Conservation (phyloP, 1,139 yeast species). For the Saccharomyces hybrid region DNA sequence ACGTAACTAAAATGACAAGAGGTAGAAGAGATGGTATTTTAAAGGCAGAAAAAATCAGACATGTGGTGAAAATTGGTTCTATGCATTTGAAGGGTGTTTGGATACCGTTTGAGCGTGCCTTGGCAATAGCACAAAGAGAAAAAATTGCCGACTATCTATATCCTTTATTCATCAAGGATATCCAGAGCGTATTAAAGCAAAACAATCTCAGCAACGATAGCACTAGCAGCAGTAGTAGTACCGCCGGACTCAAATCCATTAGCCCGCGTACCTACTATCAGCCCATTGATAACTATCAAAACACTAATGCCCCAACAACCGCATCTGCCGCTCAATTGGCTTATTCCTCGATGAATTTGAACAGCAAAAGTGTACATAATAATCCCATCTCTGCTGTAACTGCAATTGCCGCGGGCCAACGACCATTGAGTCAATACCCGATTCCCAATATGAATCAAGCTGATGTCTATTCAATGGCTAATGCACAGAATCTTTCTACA, state of each 20-base stretch:
- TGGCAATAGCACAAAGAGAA: conserved; percentile 85
- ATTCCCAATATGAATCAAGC: not conserved
- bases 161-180: conserved; percentile 83
- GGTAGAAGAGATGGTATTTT: conserved; percentile 90
- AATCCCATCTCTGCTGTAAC: not conserved
- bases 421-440: not conserved
- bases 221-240: not conserved
- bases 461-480: not conserved
- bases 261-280: not conserved
- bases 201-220: conserved; percentile 19
- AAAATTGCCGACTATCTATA: conserved; percentile 77
- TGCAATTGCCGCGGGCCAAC: not conserved
- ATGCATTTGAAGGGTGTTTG: conserved; percentile 95
- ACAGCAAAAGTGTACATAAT: not conserved
- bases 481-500: not conserved
- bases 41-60: conserved; percentile 78
- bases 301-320: not conserved
- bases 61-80: conserved; percentile 91
- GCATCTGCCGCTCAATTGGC: not conserved
- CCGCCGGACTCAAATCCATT: not conserved
- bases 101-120: conserved; percentile 90
- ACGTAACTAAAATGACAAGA: conserved; percentile 91
- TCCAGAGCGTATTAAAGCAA: conserved; percentile 55
- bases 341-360: not conserved
- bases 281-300: not conserved